Conservation (phyloP, 352 stramenopile genomes). For the Globisporangium perplexum region DNA sequence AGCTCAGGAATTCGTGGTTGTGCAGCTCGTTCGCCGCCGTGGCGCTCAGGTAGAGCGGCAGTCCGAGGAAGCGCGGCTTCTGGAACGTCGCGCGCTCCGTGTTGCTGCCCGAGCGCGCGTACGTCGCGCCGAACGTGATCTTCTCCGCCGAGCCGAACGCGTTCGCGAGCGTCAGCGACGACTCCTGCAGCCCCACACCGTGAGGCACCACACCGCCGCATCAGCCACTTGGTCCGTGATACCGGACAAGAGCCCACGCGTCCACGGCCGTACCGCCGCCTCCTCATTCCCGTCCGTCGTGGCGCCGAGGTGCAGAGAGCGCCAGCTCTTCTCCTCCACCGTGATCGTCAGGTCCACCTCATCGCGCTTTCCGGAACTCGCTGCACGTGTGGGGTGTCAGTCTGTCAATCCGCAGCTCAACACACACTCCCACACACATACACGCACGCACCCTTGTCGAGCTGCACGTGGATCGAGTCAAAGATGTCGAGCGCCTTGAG, state of each 20-base stretch:
- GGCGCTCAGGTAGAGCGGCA: constrained; percentile 75
- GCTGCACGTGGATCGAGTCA: constrained; percentile 72
- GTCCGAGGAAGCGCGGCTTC: constrained; percentile 81
- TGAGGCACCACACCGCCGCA: background rate
- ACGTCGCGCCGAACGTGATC: constrained; percentile 70
- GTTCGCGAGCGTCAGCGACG: constrained; percentile 79
- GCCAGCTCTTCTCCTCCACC: constrained; percentile 84
- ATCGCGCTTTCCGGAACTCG: constrained; percentile 56
- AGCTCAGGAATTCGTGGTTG: constrained; percentile 85
- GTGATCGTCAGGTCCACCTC: constrained; percentile 87
- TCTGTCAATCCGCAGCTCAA: background rate
- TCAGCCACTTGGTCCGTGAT: background rate
- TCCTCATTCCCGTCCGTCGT: constrained; percentile 83
- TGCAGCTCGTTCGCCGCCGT: constrained; percentile 76
- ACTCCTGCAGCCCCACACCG: constrained; percentile 34
- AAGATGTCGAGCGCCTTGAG: constrained; percentile 81
- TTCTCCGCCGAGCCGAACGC: constrained; percentile 83
- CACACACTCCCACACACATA: background rate
- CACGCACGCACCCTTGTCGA: constrained; percentile 52
- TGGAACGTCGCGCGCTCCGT: constrained; percentile 80
- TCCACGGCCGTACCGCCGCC: constrained; percentile 39
- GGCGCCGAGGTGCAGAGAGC: constrained; percentile 78
- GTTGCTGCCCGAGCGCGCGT: constrained; percentile 82
- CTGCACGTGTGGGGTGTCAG: constrained; percentile 15
- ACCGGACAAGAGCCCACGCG: background rate